These are phyloP conservation scores for Batrachochytrium dendrobatidis DNA, from an alignment of 371 early-diverging fungal genomes.

Conservation along the genomic window DNA sequence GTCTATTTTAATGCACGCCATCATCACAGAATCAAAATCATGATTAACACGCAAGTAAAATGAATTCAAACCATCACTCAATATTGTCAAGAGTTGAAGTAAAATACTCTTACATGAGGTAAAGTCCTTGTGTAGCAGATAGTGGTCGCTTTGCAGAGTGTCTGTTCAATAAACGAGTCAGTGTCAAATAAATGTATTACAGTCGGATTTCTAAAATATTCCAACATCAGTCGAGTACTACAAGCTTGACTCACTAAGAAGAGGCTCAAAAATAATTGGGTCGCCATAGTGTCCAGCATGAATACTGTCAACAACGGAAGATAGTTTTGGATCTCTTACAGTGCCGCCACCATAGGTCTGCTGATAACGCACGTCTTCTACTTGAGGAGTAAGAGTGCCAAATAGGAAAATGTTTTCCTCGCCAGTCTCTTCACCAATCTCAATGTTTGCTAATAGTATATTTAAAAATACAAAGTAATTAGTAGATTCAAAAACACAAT, in stretches of 20 bases:
- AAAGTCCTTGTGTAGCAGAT: slow-evolving; percentile 82
- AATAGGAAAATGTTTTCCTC: slow-evolving; percentile 90
- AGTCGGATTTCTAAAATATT: too few species aligned
- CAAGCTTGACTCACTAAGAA: slow-evolving; percentile 29
- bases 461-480: not conserved
- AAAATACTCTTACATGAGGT: slow-evolving; percentile 43
- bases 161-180: slow-evolving; percentile 4
- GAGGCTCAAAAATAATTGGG: slow-evolving; percentile 35
- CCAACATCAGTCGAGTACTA: too few species aligned
- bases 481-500: not conserved
- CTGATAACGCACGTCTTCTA: slow-evolving; percentile 80
- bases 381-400: slow-evolving; percentile 76
- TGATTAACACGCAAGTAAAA: too few species aligned
- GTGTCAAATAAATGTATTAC: too few species aligned
- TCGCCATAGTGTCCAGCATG: slow-evolving; percentile 73
- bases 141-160: slow-evolving; percentile 80
- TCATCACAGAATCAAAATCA: not conserved
- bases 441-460: slow-evolving; percentile 74
- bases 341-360: slow-evolving; percentile 64
- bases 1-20: slow-evolving; percentile 33
- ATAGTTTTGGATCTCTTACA: slow-evolving; percentile 58
- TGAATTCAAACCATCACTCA: too few species aligned
- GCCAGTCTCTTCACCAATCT: slow-evolving; percentile 88
- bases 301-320: slow-evolving; percentile 65
- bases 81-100: slow-evolving; percentile 8